Percentiles rank a stretch among this genome's conserved stretches.
These are phyloP conservation scores for Phytophthora melonis DNA, from an alignment of 352 stramenopile species.

Conservation along the genomic window DNA sequence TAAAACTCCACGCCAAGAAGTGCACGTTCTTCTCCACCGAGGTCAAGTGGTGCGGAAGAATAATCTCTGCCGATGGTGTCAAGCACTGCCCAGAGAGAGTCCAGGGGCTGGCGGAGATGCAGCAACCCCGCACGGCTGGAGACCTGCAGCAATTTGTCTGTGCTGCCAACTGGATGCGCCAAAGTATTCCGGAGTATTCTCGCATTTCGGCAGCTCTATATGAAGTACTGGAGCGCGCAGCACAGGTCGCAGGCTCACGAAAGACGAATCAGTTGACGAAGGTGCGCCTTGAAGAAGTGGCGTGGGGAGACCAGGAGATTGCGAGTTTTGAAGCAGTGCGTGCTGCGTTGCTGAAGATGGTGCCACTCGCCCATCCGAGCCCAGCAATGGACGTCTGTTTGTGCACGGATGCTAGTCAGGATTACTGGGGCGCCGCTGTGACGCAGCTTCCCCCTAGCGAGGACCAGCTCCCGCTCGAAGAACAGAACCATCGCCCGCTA, in stretches of 20 bases:
- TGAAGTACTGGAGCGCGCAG: not conserved
- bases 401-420: not conserved
- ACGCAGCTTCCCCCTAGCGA: not conserved
- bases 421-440: not conserved
- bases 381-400: not conserved
- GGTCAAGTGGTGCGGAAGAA: too few relatives aligned
- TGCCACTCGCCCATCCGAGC: not conserved
- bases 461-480: not conserved
- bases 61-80: too few relatives aligned
- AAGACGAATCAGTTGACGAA: not conserved
- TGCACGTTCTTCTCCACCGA: too few relatives aligned
- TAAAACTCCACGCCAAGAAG: too few relatives aligned
- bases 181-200: not conserved
- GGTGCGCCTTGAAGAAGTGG: not conserved
- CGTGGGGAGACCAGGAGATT: not conserved
- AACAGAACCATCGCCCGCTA: not conserved
- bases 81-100: not conserved
- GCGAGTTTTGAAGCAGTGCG: not conserved
- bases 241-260: not conserved
- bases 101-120: not conserved
- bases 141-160: not conserved
- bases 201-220: not conserved
- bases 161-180: not conserved
- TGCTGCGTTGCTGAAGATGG: not conserved
- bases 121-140: not conserved